Base-by-base conservation (phyloP, 2,329 filamentous ascomycete species). In the Sphaerostilbella broomeana region DNA sequence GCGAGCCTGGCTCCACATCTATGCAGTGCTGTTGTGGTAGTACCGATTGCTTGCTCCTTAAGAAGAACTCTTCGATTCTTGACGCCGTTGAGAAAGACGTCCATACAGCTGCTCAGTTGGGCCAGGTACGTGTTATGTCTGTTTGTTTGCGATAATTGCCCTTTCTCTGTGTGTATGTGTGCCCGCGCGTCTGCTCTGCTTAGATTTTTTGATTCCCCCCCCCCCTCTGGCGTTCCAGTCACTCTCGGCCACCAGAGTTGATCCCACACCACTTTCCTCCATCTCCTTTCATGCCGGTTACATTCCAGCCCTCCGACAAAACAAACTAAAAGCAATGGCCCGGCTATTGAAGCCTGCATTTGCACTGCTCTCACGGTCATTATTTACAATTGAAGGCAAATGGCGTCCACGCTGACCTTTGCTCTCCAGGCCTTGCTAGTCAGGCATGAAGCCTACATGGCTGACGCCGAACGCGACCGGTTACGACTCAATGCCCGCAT, bases 391-490 rank as follows among this genome's bases (percentile, higher is more conserved):
- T n/a, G n/a, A n/a, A 21, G 22, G 28, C 38, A 42, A 29, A 50
- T 52, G 45, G 47, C 56, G 44, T 68, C 71, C 50, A 73, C 73
- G 67, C 84, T 94, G 65, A 94, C 79, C 38, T 84, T 78, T 64
- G 68, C 75, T 38, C 63, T 83, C 43, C 80, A 97, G 92, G 88
- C 88, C 44, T 73, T 98, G 41, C 78, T 98, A 28, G 79, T 84
- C 48, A 84, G 90, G 54, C 89, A 98, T 75, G 89, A 97, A 69
- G 80, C 85, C 44, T 95, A 94, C 64, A 90, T 95, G 73, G 82
- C 82, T 51, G 87, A 95, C 61, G 87, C 89, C 44, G 88, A 95
- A 68, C 79, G 80, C 51, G 88, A 95, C 59, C 84, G 89, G 45
- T 68, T 72, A 45, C 77, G 81, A 45, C 79, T 95, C 64, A 73